Evolutionary conservation across 78 protist genomes (phyloP), one percentile per base, ranked within the genome.

Genomic region (Planoprotostelium fungivorum): DNA sequence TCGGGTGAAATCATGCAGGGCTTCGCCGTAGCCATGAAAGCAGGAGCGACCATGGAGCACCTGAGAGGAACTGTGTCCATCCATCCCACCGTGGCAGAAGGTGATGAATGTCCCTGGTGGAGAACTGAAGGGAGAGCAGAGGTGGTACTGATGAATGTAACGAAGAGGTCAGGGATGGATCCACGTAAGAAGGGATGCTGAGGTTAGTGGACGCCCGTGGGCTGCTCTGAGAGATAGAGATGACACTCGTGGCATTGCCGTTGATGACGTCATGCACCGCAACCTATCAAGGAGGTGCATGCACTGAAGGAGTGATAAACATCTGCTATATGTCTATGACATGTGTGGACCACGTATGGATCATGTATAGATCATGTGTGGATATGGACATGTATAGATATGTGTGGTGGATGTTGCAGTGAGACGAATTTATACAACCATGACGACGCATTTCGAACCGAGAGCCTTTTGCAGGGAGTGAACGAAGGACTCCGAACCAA

Each of bases 1-100:
- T 98, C 99, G 0, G 98, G 98, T 28, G 99, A 98, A 83, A 86
- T 98, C 39, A 95, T 93, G 37, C 97, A 97, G 85, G 99, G 98
- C 34, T 94, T 84, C 84, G 95, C 93, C 16, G 73, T 51, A 16
- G 73, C 73, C 73, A 51, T 51, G 73, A 51, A 51, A 29, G 51
- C 36, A 36, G 96, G 96, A 36, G 96, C 91, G 63, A 96, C 96
- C n/a, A 94, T 96, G 94, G 63, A 28, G 0, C 90, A 96, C 86
- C 89, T 98, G 25, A 98, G 97, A 90, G 1, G 25, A 34, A 87
- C 94, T 29, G 97, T 98, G 63, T 99, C 99, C 51, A 97, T 98
- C 89, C 99, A 98, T 38, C 99, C 99, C 28, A 96, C 99, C 5
- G 1, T 0, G 23, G 97, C 96, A 0, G 99, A 98, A 16, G 73